phyloP scores from a whole-genome alignment of 352 stramenopile species.

The Globisporangium orthogonon region DNA sequence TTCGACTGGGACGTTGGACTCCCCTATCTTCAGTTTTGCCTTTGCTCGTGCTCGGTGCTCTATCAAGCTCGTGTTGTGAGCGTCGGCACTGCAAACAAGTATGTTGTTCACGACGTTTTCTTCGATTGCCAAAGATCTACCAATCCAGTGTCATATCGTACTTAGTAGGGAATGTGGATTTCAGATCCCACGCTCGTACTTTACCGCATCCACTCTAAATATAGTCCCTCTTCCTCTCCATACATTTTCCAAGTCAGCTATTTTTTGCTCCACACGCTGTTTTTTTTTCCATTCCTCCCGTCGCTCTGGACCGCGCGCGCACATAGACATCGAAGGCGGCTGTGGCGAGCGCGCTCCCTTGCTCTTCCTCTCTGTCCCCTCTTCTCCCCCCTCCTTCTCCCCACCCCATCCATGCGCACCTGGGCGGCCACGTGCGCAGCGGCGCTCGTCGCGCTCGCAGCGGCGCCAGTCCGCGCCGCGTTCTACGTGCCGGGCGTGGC shows the following conservation, averaged over 20 bases:
- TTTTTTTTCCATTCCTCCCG: background rate
- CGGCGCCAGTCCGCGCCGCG: conserved; percentile 29
- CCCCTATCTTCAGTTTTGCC: too few relatives aligned
- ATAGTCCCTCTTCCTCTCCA: background rate
- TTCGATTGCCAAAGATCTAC: too few relatives aligned
- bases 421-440: conserved; percentile 1
- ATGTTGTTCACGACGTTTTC: too few relatives aligned
- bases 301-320: background rate
- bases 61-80: too few relatives aligned
- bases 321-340: too few relatives aligned
- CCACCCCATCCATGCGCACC: conserved; percentile 6
- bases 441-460: conserved; percentile 11
- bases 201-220: too few relatives aligned
- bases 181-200: too few relatives aligned
- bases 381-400: background rate
- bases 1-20: too few relatives aligned
- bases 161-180: too few relatives aligned
- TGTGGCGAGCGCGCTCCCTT: background rate
- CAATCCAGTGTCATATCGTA: too few relatives aligned
- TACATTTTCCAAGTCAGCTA: background rate
- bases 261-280: background rate
- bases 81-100: too few relatives aligned
- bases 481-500: conserved; percentile 86
- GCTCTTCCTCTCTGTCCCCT: background rate
- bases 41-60: too few relatives aligned